phyloP scores from a whole-genome alignment of 352 stramenopile species.

The Phytophthora kernoviae region DNA sequence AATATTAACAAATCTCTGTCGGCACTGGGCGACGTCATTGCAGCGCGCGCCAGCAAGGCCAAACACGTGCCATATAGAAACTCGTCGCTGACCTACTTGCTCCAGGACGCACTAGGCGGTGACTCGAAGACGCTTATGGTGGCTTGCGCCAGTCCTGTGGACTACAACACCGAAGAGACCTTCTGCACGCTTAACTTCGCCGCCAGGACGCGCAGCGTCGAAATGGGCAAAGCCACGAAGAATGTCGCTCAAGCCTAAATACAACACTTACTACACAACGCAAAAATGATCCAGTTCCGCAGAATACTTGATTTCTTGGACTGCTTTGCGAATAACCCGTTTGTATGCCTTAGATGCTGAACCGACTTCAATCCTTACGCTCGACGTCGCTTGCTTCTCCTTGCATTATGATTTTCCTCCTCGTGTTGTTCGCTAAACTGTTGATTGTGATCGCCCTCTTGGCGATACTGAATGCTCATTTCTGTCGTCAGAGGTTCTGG shows the following conservation, averaged over 20 bases:
- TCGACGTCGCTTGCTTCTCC: conserved; percentile 35
- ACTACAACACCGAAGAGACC: conserved; percentile 93
- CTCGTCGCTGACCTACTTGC: conserved; percentile 93
- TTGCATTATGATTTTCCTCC: conserved; percentile 38
- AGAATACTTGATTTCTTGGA: conserved; percentile 18
- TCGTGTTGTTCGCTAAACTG: conserved; percentile 7
- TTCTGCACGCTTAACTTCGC: conserved; percentile 95
- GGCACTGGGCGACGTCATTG: conserved; percentile 97
- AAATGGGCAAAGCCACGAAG: conserved; percentile 91
- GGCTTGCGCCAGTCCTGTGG: conserved; percentile 85
- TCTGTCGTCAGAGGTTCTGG: conserved; percentile 2
- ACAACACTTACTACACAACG: conserved; percentile 5
- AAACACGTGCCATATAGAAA: conserved; percentile 96
- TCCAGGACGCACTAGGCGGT: conserved; percentile 91
- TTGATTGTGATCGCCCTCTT: neutral
- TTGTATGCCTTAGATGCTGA: neutral
- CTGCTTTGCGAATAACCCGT: neutral
- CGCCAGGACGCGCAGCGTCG: conserved; percentile 78
- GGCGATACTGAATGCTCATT: too few relatives aligned
- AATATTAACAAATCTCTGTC: conserved; percentile 96
- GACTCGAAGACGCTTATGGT: conserved; percentile 96
- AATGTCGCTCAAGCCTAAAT: conserved; percentile 53
- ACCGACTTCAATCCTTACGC: conserved; percentile 8
- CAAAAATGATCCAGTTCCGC: conserved; percentile 15
- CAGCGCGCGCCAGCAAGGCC: conserved; percentile 79